Base-by-base conservation (phyloP, 1,139 yeast species). In the Geotrichum siamense region DNA sequence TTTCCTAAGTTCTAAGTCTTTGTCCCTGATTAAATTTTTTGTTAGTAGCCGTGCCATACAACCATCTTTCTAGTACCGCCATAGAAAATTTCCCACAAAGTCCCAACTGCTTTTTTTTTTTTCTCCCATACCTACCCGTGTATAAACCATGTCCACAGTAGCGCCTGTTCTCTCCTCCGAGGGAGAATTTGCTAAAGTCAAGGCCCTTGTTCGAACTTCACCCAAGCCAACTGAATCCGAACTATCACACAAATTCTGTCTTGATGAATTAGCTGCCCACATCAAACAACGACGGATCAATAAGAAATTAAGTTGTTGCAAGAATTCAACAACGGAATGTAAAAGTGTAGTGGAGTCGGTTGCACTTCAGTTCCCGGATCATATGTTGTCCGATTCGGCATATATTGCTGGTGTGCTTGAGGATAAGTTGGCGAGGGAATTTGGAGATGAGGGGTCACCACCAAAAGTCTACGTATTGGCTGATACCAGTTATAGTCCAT, bases 401-500 rank as follows among this genome's bases (percentile, higher is more conserved):
- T 71, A 78, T 15, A 76, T 89, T 0, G 76, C 78, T 0, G 76
- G 49, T 71, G 47, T 66, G 62, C 48, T 64, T 74, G 41, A 80
- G 70, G 53, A 60, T 55, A 8, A 56, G 19, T 51, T 55, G 21
- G 45, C 40, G 8, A 28, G 17, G 17, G 5, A 9, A 16, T 33
- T 33, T 20, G 13, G 21, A 16, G 21, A 17, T 5, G 35, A 31
- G 50, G 46, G 3, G 43, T 38, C 12, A 48, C 42, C 41, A 2
- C 49, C 49, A 23, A 26, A 34, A 45, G 58, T 63, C 38, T 57
- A 55, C 52, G 54, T 70, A 13, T 66, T 91, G 33, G 99, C 97
- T 0, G 99, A 93, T 58, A 89, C 98, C 0, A 86, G 96, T 0
- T 93, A 91, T 56, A 85, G 96, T 20, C 74, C 96, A 0, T 91